phyloP scores from a whole-genome alignment of 768 basidiomycete genomes.

The Serpula lacrymans region DNA sequence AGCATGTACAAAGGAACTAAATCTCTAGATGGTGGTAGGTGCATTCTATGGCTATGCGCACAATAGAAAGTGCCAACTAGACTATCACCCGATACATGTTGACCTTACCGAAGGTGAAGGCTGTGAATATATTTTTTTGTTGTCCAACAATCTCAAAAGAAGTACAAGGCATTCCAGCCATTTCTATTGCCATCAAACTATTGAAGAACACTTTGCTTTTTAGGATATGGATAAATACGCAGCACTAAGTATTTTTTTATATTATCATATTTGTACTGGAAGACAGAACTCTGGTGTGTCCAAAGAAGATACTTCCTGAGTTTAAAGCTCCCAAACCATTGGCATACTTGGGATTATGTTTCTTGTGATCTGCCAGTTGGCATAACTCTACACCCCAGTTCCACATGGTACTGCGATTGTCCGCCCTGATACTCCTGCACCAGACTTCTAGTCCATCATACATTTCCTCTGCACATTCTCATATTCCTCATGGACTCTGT shows the following conservation, averaged over 20 bases:
- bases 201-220: constrained; percentile 15
- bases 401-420: no score
- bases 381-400: no score
- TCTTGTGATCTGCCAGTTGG: no score
- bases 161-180: constrained; percentile 15
- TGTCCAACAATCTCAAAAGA: constrained; percentile 19
- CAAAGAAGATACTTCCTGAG: no score
- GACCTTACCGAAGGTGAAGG: constrained; percentile 25
- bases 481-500: no score
- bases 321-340: no score
- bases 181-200: constrained; percentile 26
- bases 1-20: not conserved
- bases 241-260: constrained; percentile 17
- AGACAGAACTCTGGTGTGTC: no score
- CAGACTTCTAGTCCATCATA: no score
- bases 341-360: no score
- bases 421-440: no score
- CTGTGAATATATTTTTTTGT: constrained; percentile 22
- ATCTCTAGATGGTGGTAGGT: constrained; percentile 14
- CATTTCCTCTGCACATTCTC: no score
- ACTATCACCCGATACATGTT: constrained; percentile 24
- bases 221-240: constrained; percentile 21
- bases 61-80: constrained; percentile 22
- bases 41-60: constrained; percentile 29
- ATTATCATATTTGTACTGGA: no score